These are phyloP conservation scores for Litsea cubeba DNA, from an alignment of 164 flowering plant species.

Conservation along the genomic window DNA sequence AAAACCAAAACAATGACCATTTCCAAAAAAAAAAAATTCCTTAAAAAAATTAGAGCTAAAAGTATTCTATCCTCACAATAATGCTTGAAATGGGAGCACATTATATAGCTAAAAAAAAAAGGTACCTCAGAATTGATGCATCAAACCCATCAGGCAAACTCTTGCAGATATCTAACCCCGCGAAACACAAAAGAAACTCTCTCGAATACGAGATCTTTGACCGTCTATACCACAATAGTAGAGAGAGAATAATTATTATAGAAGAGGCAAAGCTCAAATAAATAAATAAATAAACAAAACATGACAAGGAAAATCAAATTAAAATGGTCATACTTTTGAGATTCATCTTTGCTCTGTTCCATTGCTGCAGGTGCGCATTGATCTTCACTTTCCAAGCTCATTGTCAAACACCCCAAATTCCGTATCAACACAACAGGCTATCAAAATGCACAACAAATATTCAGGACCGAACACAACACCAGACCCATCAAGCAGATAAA, in stretches of 20 bases:
- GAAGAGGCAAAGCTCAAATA: not conserved
- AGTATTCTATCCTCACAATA: not conserved
- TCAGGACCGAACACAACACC: not conserved
- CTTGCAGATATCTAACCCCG: slow-evolving; percentile 72
- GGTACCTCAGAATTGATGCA: slow-evolving; percentile 55
- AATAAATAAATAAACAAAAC: slow-evolving; percentile 3
- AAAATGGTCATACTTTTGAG: slow-evolving; percentile 30
- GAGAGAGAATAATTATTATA: not conserved
- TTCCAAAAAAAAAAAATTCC: too few species aligned
- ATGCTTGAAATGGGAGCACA: not conserved
- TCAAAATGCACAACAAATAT: not conserved
- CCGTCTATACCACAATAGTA: slow-evolving; percentile 38
- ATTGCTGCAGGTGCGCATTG: slow-evolving; percentile 13
- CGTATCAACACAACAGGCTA: not conserved
- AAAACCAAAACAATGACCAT: not conserved
- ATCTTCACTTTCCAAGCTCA: slow-evolving; percentile 46
- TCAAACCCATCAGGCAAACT: slow-evolving; percentile 68
- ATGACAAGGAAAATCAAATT: not conserved
- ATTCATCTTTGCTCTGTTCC: slow-evolving; percentile 17
- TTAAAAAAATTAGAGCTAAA: too few species aligned
- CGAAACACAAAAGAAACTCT: slow-evolving; percentile 66
- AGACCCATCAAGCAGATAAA: not conserved
- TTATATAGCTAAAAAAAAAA: too few species aligned
- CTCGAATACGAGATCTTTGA: slow-evolving; percentile 49
- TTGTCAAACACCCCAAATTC: slow-evolving; percentile 20